Base-by-base conservation (phyloP, 306 rosid genomes). In the Malus fusca region DNA sequence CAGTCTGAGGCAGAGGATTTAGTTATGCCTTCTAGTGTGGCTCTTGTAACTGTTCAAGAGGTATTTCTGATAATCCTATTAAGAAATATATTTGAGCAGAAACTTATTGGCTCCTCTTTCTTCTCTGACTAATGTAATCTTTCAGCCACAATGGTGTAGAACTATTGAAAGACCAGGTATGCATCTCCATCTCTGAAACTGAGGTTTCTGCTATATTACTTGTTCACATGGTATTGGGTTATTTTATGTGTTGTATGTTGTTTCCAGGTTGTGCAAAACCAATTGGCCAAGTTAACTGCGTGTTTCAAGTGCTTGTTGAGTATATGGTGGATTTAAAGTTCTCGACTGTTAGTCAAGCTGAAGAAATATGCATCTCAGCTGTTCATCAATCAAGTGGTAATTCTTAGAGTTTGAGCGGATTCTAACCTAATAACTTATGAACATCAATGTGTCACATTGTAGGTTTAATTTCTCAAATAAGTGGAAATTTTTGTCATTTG, bases 371-470 rank as follows among this genome's bases (percentile, higher is more conserved):
- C 81, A 74, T 90, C 74, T 85, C 88, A 37, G 96, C 91, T 25
- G 33, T 83, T 68, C 98, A 95, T 70, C 85, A 85, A 78, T 84
- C 97, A 77, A 92, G 96, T 40, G 99, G 99, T 95, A 94, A 87
- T 74, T 81, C 73, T 35, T 64, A 25, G 59, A 72, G 7, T 75
- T 21, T 21, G 68, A 22, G 12, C 25, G 31, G 8, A 40, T 8
- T 68, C 53, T 42, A 15, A 14, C 37, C 18, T 61, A 61, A 12
- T 61, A 61, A 18, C 19, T 61, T 28, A 26, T 23, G 66, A 61
- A 22, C 30, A 22, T 58, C 30, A 61, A 61, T 26, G 66, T 13
- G 30, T 23, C 66, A 26, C 37, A 61, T 14, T 63, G 43, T 63
- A 30, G 22, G 66, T 31, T 63, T 63, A 30, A 21, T 30, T 30